Evolutionary conservation across 441 rosid species (phyloP).

Genomic region (Erysimum cheiri): DNA sequence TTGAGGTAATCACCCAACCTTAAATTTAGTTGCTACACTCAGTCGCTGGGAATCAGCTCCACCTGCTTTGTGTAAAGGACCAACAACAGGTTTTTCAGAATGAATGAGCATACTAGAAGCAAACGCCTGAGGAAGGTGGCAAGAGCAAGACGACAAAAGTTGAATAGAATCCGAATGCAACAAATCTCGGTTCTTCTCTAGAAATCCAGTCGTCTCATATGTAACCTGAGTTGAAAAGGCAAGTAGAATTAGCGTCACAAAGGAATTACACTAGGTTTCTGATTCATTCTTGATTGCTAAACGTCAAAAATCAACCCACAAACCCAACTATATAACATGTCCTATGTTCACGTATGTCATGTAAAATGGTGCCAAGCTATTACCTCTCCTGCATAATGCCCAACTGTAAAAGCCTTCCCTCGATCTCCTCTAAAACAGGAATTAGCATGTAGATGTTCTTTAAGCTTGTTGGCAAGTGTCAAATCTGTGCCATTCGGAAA

Average conservation of each 20-base stretch:
- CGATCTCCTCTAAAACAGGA: constrained; percentile 87
- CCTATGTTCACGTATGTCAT: neutral
- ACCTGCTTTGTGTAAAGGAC: constrained; percentile 90
- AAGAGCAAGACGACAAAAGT: constrained; percentile 86
- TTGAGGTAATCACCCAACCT: constrained; percentile 56
- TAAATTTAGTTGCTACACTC: constrained; percentile 94
- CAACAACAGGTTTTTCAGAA: constrained; percentile 76
- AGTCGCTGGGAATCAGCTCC: constrained; percentile 97
- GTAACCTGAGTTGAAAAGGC: constrained; percentile 67
- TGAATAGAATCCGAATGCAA: constrained; percentile 93
- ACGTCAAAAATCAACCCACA: constrained; percentile 19
- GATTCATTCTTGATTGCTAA: constrained; percentile 15
- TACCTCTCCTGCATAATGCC: constrained; percentile 99
- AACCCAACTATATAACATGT: neutral
- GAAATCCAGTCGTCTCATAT: constrained; percentile 93
- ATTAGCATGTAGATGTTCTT: constrained; percentile 80
- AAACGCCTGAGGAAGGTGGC: constrained; percentile 88
- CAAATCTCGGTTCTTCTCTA: constrained; percentile 97
- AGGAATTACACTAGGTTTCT: constrained; percentile 26
- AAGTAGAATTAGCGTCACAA: constrained; percentile 42
- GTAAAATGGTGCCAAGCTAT: constrained; percentile 26
- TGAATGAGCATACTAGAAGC: constrained; percentile 88
- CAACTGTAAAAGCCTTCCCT: constrained; percentile 78
- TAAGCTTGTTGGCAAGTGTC: constrained; percentile 95
- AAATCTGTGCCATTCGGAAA: constrained; percentile 96